A percentile compares a stretch with the other conserved stretches of the same genome.
phyloP scores from a whole-genome alignment of 2,329 filamentous ascomycete species.

The Penicillium sp. region DNA sequence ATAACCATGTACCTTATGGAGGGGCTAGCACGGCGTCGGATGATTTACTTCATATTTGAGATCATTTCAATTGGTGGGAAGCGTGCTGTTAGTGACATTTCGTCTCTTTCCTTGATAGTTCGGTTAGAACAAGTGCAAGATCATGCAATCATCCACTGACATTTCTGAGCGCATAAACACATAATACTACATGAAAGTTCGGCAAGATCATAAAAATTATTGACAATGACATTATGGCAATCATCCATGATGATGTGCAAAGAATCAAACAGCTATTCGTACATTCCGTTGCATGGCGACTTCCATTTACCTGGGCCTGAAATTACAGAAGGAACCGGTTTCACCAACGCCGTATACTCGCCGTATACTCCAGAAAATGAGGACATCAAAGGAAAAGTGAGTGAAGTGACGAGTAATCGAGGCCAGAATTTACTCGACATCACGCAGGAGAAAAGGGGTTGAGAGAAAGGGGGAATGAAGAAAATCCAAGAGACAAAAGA shows the following conservation, averaged over 20 bases:
- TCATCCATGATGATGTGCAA: neutral
- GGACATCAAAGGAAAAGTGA: neutral
- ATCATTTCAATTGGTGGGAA: slow-evolving; percentile 17
- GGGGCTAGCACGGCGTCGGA: slow-evolving; percentile 22
- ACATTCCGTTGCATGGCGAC: slow-evolving; percentile 15
- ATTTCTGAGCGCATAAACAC: neutral
- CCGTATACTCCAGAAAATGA: slow-evolving; percentile 8
- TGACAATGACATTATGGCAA: slow-evolving; percentile 10
- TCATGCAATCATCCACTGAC: slow-evolving; percentile 10
- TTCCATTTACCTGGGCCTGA: neutral
- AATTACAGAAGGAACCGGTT: slow-evolving; percentile 1
- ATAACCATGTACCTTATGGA: slow-evolving; percentile 32
- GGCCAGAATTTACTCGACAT: neutral
- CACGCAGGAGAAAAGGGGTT: neutral
- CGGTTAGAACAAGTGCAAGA: slow-evolving; percentile 18
- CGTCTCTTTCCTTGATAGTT: slow-evolving; percentile 5
- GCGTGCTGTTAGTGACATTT: slow-evolving; percentile 14
- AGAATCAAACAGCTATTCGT: slow-evolving; percentile 17
- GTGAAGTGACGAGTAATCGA: neutral
- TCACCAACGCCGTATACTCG: slow-evolving; percentile 6
- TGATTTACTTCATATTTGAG: slow-evolving; percentile 19
- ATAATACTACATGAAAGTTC: neutral
- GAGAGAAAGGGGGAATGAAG: too few species aligned
- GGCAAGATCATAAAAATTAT: slow-evolving; percentile 6
- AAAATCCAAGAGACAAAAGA: neutral